These are phyloP conservation scores for Fistulifera solaris DNA, from an alignment of 108 stramenopile genomes.

Conservation along the genomic window DNA sequence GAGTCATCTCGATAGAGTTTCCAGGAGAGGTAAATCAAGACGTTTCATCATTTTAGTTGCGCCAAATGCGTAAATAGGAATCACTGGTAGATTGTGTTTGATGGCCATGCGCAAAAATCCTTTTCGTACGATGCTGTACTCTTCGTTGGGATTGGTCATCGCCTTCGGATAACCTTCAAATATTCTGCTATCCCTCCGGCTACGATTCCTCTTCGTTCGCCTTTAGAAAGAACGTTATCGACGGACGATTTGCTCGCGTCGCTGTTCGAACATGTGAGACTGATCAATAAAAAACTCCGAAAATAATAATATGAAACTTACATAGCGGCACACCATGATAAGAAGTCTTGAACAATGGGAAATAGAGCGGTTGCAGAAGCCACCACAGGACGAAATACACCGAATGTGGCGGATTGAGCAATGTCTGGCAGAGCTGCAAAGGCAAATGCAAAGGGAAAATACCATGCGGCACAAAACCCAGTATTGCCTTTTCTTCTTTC, in stretches of 20 bases:
- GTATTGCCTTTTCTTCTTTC: slow-evolving; percentile 48
- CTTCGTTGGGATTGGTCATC: slow-evolving; percentile 60
- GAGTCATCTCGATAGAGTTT: slow-evolving; percentile 62
- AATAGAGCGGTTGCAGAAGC: slow-evolving; percentile 72
- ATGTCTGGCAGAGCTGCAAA: slow-evolving; percentile 48
- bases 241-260: slow-evolving; percentile 51
- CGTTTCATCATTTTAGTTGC: slow-evolving; percentile 79
- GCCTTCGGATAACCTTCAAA: slow-evolving; percentile 80
- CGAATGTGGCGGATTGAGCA: slow-evolving; percentile 34
- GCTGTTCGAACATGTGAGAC: no score
- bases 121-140: slow-evolving; percentile 74
- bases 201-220: slow-evolving; percentile 52
- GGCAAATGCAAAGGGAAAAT: slow-evolving; percentile 88
- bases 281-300: no score
- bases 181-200: slow-evolving; percentile 94
- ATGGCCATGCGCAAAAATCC: slow-evolving; percentile 84
- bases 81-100: slow-evolving; percentile 63
- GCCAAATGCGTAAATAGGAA: slow-evolving; percentile 88
- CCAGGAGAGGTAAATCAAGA: slow-evolving; percentile 66
- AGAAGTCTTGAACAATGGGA: slow-evolving; percentile 64
- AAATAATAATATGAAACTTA: no score
- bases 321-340: slow-evolving; percentile 24
- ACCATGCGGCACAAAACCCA: slow-evolving; percentile 85
- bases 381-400: slow-evolving; percentile 62
- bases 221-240: slow-evolving; percentile 29